Conservation (phyloP, 495 filamentous ascomycete species). For the Glarea lozoyensis region DNA sequence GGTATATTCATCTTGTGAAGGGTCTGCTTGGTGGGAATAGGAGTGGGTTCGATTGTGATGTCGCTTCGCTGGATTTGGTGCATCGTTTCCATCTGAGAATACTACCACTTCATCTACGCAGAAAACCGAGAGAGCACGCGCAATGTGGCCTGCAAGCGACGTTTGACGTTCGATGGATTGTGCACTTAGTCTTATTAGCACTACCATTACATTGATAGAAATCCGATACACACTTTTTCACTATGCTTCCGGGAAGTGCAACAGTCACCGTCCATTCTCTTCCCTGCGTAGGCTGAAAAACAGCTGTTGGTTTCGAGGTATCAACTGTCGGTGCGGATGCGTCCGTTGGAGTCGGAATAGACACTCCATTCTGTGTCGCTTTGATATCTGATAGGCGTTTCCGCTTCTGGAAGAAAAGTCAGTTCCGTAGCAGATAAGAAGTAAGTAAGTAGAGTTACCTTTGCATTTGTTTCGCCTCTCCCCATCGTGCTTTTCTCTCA, state of each 20-base stretch:
- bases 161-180: constrained; percentile 57
- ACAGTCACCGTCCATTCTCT: constrained; percentile 45
- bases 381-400: constrained; percentile 19
- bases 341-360: not conserved
- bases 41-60: constrained; percentile 15
- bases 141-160: constrained; percentile 55
- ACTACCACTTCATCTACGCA: constrained; percentile 70
- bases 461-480: constrained; percentile 19
- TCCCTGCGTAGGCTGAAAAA: constrained; percentile 39
- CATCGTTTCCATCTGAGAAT: constrained; percentile 49
- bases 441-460: constrained; percentile 10
- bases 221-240: constrained; percentile 41
- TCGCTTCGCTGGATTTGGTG: constrained; percentile 2
- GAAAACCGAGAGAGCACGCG: constrained; percentile 65
- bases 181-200: constrained; percentile 28
- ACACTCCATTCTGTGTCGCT: constrained; percentile 13
- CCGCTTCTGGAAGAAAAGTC: constrained; percentile 16
- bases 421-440: not conserved
- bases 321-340: constrained; percentile 25
- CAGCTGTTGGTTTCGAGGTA: constrained; percentile 48
- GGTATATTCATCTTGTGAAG: constrained; percentile 45
- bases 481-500: constrained; percentile 17
- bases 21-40: constrained; percentile 26
- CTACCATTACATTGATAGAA: constrained; percentile 1
- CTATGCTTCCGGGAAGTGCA: constrained; percentile 50